A percentile compares a stretch with the other conserved stretches of the same genome.
These are phyloP conservation scores for Bipolaris zeicola DNA, from an alignment of 2,329 filamentous ascomycete species.

Conservation along the genomic window DNA sequence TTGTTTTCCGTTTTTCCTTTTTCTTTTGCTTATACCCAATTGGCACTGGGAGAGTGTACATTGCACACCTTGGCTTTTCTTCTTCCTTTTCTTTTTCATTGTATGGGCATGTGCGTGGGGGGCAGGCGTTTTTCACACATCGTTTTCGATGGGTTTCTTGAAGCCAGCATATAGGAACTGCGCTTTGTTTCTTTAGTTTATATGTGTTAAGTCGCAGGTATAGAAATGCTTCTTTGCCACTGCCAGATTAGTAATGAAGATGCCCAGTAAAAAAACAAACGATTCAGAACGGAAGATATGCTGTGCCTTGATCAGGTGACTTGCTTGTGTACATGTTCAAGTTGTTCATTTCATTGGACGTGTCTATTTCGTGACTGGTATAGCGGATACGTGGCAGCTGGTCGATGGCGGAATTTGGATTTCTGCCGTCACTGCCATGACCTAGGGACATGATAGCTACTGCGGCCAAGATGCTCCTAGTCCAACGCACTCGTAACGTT, in stretches of 20 bases:
- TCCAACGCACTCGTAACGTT: constrained; percentile 84
- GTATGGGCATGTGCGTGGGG: background rate
- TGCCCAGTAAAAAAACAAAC: background rate
- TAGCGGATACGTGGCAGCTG: constrained; percentile 1
- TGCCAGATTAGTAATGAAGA: constrained; percentile 5
- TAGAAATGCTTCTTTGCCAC: no score
- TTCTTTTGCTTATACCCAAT: constrained; percentile 31
- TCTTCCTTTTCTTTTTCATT: background rate
- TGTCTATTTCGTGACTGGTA: constrained; percentile 14
- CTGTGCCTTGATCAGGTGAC: background rate
- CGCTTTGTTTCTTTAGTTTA: background rate
- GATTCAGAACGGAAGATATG: background rate
- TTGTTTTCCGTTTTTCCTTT: background rate
- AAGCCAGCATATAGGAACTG: background rate
- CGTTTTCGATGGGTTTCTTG: background rate
- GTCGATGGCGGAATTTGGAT: background rate
- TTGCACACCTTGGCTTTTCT: constrained; percentile 15
- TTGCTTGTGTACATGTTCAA: background rate
- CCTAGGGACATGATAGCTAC: background rate
- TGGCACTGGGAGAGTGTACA: constrained; percentile 34
- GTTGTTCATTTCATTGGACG: constrained; percentile 15
- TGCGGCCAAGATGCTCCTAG: constrained; percentile 38
- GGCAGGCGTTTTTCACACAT: constrained; percentile 6
- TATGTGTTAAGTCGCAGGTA: background rate
- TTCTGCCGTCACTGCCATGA: background rate